Conservation (phyloP, 345 rosid genomes). For the Eucalyptus cloeziana region DNA sequence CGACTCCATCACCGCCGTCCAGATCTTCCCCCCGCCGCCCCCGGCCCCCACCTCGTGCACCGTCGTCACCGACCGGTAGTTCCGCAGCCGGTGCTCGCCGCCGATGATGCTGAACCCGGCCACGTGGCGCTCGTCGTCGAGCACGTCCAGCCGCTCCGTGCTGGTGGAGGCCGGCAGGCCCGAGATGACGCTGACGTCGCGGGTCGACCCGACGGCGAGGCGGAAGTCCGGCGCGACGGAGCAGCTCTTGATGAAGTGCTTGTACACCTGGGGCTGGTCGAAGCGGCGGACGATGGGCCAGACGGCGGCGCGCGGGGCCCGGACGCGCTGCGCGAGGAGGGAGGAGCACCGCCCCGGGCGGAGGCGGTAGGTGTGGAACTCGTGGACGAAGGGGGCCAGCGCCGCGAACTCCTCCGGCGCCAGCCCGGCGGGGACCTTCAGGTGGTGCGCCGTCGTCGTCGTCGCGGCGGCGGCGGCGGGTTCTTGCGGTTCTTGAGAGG, state of each 20-base stretch:
- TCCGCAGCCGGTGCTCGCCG: conserved; percentile 7
- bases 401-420: neutral
- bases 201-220: neutral
- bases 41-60: neutral
- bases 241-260: conserved; percentile 17
- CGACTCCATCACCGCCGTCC: conserved; percentile 29
- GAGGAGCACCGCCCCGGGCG: conserved; percentile 3
- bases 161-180: conserved; percentile 8
- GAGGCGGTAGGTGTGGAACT: conserved; percentile 3
- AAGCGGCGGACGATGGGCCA: conserved; percentile 12
- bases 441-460: neutral
- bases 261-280: conserved; percentile 15
- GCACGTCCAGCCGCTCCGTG: conserved; percentile 5
- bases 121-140: conserved; percentile 4
- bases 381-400: neutral
- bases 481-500: neutral
- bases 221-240: neutral
- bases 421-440: neutral
- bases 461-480: neutral
- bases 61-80: conserved; percentile 9
- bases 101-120: conserved; percentile 12
- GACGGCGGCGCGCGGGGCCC: neutral
- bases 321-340: conserved; percentile 3
- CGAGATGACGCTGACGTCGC: conserved; percentile 4
- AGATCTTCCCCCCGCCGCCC: neutral